Conservation (phyloP, 2,329 filamentous ascomycete species). For the Trichoderma citrinoviride region DNA sequence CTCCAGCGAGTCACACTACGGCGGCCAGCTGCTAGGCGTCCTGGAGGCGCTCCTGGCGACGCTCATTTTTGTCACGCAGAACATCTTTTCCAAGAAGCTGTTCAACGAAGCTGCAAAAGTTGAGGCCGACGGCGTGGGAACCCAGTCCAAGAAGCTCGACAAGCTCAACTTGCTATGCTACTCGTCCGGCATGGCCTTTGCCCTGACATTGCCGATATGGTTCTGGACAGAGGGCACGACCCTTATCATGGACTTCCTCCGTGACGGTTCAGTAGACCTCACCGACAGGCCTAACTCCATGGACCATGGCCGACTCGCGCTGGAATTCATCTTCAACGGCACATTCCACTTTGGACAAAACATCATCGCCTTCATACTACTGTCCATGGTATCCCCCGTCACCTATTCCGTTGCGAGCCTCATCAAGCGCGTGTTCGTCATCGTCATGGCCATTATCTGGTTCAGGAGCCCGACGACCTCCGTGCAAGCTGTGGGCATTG, state of each 20-base stretch:
- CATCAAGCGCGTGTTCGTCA: conserved; percentile 97
- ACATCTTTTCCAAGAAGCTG: conserved; percentile 96
- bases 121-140: conserved; percentile 67
- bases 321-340: conserved; percentile 98
- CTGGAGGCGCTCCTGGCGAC: conserved; percentile 85
- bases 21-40: conserved; percentile 86
- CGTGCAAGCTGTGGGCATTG: conserved; percentile 80
- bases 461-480: conserved; percentile 86
- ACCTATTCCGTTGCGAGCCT: conserved; percentile 95
- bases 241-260: conserved; percentile 73
- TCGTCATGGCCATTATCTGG: conserved; percentile 92
- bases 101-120: conserved; percentile 92
- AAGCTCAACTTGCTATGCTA: conserved; percentile 97
- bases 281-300: conserved; percentile 61
- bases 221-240: conserved; percentile 82
- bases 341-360: conserved; percentile 96
- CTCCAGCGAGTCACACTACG: conserved; percentile 74
- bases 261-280: conserved; percentile 72
- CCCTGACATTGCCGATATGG: conserved; percentile 89
- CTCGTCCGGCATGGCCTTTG: conserved; percentile 88
- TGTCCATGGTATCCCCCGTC: conserved; percentile 92
- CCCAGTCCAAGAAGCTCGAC: conserved; percentile 76
- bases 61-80: conserved; percentile 93
- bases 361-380: conserved; percentile 86
- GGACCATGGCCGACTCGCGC: conserved; percentile 66